Evolutionary conservation across 2,329 filamentous ascomycete genomes (phyloP).

Genomic region (Aspergillus oerlinghausenensis): DNA sequence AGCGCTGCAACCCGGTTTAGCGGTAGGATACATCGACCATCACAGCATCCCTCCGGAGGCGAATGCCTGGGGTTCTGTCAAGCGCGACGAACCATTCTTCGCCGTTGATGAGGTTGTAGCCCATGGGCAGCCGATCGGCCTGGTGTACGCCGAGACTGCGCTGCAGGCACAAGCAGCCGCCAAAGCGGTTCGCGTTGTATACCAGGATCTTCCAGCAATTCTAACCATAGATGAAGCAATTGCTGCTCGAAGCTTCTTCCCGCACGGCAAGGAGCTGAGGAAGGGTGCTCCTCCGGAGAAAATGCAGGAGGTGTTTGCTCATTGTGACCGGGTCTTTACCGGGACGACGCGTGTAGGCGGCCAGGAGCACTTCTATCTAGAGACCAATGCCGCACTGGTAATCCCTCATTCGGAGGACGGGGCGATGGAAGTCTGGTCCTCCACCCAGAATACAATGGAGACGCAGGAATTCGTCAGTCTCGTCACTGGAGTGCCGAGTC

Average conservation of each 20-base stretch:
- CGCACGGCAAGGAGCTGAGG: slow-evolving; percentile 56
- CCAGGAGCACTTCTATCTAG: slow-evolving; percentile 96
- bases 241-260: slow-evolving; percentile 22
- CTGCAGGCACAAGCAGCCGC: slow-evolving; percentile 74
- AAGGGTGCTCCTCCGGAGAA: slow-evolving; percentile 75
- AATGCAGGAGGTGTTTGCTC: slow-evolving; percentile 56
- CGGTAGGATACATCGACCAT: slow-evolving; percentile 75
- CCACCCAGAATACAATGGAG: slow-evolving; percentile 91
- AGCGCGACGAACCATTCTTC: slow-evolving; percentile 84
- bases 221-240: slow-evolving; percentile 96
- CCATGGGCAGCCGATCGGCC: slow-evolving; percentile 84
- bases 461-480: slow-evolving; percentile 86
- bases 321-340: slow-evolving; percentile 70
- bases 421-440: slow-evolving; percentile 88
- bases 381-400: slow-evolving; percentile 80
- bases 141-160: slow-evolving; percentile 76
- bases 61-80: slow-evolving; percentile 86
- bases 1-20: slow-evolving; percentile 73
- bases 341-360: slow-evolving; percentile 86
- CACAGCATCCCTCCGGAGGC: slow-evolving; percentile 61
- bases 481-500: slow-evolving; percentile 75
- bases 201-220: slow-evolving; percentile 84
- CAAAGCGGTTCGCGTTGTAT: slow-evolving; percentile 78
- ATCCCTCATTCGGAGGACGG: slow-evolving; percentile 90
- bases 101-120: slow-evolving; percentile 87